Conservation (phyloP, 352 stramenopile genomes). For the Elongisporangium undulatum region DNA sequence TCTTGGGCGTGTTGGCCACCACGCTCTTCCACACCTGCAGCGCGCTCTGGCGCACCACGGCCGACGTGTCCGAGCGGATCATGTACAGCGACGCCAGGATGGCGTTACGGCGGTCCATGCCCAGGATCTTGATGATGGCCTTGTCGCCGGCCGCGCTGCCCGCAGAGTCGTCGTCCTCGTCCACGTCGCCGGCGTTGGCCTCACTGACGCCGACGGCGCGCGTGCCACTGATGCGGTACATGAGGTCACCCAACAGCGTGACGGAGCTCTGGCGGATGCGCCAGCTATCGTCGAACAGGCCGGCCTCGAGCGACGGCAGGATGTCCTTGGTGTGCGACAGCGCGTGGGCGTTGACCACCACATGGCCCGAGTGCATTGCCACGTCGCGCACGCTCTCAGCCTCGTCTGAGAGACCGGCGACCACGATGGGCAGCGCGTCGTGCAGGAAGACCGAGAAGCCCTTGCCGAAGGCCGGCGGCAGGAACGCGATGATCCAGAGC, state of each 20-base stretch:
- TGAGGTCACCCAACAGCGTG: conserved; percentile 92
- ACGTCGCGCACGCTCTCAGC: conserved; percentile 97
- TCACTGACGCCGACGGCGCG: conserved; percentile 86
- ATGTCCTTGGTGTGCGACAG: conserved; percentile 97
- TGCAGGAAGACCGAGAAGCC: conserved; percentile 93
- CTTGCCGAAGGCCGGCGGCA: conserved; percentile 94
- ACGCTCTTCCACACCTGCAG: conserved; percentile 99
- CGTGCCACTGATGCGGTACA: conserved; percentile 97
- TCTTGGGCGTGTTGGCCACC: conserved; percentile 96
- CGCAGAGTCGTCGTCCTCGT: conserved; percentile 83
- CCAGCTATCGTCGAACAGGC: conserved; percentile 98
- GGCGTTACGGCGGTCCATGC: conserved; percentile 91
- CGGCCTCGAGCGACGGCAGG: conserved; percentile 94
- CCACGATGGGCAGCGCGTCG: conserved; percentile 94
- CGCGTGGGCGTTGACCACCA: conserved; percentile 97
- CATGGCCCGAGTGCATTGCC: conserved; percentile 95
- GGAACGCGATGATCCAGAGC: conserved; percentile 98
- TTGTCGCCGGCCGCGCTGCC: conserved; percentile 79
- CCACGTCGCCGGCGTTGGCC: conserved; percentile 41
- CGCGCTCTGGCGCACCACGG: conserved; percentile 95
- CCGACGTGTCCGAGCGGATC: conserved; percentile 95
- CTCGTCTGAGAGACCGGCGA: conserved; percentile 98
- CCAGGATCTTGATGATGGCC: conserved; percentile 90
- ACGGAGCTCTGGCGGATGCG: conserved; percentile 98
- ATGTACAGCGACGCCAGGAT: conserved; percentile 99